Base-by-base conservation (phyloP, 1,139 yeast species). In the Casaregolazyma lundiana region DNA sequence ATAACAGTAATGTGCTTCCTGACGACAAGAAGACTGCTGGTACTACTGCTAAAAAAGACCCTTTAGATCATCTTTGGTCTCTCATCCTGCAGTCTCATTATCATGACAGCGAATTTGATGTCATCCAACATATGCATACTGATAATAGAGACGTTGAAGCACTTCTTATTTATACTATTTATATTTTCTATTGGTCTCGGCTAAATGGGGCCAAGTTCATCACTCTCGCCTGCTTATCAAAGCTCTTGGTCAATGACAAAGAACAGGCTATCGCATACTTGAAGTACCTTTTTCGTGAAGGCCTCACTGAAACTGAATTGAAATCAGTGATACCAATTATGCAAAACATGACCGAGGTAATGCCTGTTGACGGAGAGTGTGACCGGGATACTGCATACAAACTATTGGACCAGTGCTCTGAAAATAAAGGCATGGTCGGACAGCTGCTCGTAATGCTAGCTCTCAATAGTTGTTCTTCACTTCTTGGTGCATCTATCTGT, bases 401-500 rank as follows among this genome's bases (percentile, higher is more conserved):
- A 15, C 34, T 38, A 15, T 13, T 26, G n/a, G 15, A 29, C 9
- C 6, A 26, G 29, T 17, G 7, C 29, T 13, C 36, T 40, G 16
- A 21, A 30, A 11, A 19, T 18, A 4, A 17, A 3, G 19, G 19
- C 13, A 13, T 16, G 13, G 9, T 35, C 19, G 38, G 20, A 16
- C 29, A 30, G 29, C 11, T 35, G 7, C 41, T 52, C 32, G 35
- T 50, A 18, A 44, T 32, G 6, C 41, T 50, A 29, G 41, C 48
- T 6, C 41, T 52, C 11, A 44, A 38, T 36, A 38, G 35, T 5
- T 50, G 53, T 11, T 30, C 50, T 17, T 55, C 60, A 2, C 45
- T 57, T 9, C 45, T 55, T 13, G 55, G 55, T 2, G 53, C 58
- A 5, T 50, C 59, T 1, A 41, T 54, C 7, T 45, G 51, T 35